These are phyloP conservation scores for Penicillium sp. DNA, from an alignment of 2,329 filamentous ascomycete genomes.

Conservation along the genomic window DNA sequence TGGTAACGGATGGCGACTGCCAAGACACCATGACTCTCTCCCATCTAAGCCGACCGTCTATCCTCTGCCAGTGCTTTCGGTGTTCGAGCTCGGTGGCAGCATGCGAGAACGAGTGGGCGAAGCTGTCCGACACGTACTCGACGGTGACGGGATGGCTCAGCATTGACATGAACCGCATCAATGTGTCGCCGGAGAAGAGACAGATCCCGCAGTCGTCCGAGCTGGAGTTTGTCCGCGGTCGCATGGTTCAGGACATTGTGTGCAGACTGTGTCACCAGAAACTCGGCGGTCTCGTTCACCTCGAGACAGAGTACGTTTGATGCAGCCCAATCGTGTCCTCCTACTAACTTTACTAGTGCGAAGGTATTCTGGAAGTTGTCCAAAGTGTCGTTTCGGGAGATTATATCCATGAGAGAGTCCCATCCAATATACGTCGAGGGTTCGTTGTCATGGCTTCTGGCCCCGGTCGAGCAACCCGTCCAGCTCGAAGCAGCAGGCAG, in stretches of 20 bases:
- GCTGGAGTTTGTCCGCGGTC: conserved; percentile 30
- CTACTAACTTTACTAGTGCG: conserved; percentile 20
- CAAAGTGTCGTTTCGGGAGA: conserved; percentile 36
- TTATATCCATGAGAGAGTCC: conserved; percentile 37
- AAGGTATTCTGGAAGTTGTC: conserved; percentile 39
- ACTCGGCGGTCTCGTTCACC: conserved; percentile 30
- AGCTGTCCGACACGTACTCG: conserved; percentile 35
- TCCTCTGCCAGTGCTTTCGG: conserved; percentile 34
- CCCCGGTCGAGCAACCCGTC: conserved; percentile 13
- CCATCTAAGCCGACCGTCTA: conserved; percentile 32
- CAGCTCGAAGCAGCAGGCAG: conserved; percentile 25
- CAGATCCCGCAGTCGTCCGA: conserved; percentile 35
- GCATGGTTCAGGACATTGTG: conserved; percentile 33
- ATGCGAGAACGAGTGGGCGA: conserved; percentile 40
- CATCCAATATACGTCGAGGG: conserved; percentile 33
- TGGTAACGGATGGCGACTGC: background rate
- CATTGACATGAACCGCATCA: conserved; percentile 34
- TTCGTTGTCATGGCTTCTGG: conserved; percentile 29
- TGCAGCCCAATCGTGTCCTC: background rate
- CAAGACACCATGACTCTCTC: conserved; percentile 30
- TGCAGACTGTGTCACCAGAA: conserved; percentile 39
- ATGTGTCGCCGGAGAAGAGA: conserved; percentile 33
- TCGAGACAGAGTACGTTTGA: conserved; percentile 32
- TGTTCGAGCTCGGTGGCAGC: conserved; percentile 39
- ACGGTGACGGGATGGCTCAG: conserved; percentile 35